phyloP scores from a whole-genome alignment of 106 monocot genomes.

The Dioscorea alata region DNA sequence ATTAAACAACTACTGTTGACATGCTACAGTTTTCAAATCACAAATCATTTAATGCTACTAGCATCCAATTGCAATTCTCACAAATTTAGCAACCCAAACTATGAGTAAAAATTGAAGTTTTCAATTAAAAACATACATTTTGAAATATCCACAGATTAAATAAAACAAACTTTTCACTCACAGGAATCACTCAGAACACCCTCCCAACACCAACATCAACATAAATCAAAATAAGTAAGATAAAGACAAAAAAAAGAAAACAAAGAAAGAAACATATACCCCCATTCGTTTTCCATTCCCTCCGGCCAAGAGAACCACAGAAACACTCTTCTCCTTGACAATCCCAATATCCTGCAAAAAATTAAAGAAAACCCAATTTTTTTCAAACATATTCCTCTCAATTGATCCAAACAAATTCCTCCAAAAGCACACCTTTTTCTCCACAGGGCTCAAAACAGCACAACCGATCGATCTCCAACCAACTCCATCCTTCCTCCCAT shows the following conservation, averaged over 20 bases:
- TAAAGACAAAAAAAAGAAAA: not conserved
- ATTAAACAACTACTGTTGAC: too few relatives aligned
- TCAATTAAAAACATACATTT: not conserved
- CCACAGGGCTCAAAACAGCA: not conserved
- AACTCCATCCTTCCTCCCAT: not conserved
- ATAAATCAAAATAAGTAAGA: not conserved
- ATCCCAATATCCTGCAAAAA: constrained; percentile 16
- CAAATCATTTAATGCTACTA: too few relatives aligned
- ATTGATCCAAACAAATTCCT: too few relatives aligned
- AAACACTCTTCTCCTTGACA: constrained; percentile 86
- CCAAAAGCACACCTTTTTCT: not conserved
- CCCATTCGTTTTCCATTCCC: constrained; percentile 93
- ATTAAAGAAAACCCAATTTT: too few relatives aligned
- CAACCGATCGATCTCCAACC: not conserved
- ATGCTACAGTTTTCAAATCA: too few relatives aligned
- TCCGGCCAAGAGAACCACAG: constrained; percentile 85
- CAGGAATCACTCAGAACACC: too few relatives aligned
- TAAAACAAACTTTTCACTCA: not conserved
- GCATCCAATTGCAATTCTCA: not conserved
- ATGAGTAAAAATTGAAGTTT: not conserved
- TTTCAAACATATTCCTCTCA: too few relatives aligned
- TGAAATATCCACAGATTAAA: not conserved
- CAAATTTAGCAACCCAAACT: not conserved
- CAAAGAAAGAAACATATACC: constrained; percentile 34
- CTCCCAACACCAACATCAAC: not conserved